phyloP scores from a whole-genome alignment of 192 early-diverging fungal species.

The Rhizoclosmatium globosum region DNA sequence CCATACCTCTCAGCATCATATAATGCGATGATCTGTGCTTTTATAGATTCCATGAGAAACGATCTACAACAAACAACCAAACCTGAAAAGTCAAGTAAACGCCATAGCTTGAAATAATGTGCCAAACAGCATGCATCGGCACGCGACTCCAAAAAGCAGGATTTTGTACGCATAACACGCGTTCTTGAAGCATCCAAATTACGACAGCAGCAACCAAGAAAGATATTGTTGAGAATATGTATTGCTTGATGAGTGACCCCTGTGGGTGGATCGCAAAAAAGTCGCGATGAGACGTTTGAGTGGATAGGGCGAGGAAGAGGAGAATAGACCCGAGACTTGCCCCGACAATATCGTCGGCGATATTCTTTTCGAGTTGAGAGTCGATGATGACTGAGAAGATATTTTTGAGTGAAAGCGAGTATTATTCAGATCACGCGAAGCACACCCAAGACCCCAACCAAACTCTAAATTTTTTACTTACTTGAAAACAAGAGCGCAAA shows the following conservation, averaged over 20 bases:
- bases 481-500: neutral
- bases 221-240: neutral
- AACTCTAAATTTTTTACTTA: neutral
- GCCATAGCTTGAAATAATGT: neutral
- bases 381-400: neutral
- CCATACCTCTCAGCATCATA: neutral
- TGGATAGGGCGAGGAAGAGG: neutral
- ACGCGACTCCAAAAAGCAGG: neutral
- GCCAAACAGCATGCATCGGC: neutral
- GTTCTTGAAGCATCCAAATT: neutral
- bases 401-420: neutral
- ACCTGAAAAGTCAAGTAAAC: neutral
- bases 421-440: too few relatives aligned
- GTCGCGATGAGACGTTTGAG: neutral
- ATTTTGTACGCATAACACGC: neutral
- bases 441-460: too few relatives aligned
- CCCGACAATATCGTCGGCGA: neutral
- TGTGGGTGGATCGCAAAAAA: neutral
- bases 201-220: neutral
- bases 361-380: neutral
- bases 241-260: neutral
- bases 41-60: too few relatives aligned
- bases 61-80: neutral
- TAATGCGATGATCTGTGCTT: neutral
- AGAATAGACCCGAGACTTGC: neutral